Percentiles rank a stretch among this genome's conserved stretches.
Conservation (phyloP, 148 eudicot species). For the Fagopyrum esculentum region DNA sequence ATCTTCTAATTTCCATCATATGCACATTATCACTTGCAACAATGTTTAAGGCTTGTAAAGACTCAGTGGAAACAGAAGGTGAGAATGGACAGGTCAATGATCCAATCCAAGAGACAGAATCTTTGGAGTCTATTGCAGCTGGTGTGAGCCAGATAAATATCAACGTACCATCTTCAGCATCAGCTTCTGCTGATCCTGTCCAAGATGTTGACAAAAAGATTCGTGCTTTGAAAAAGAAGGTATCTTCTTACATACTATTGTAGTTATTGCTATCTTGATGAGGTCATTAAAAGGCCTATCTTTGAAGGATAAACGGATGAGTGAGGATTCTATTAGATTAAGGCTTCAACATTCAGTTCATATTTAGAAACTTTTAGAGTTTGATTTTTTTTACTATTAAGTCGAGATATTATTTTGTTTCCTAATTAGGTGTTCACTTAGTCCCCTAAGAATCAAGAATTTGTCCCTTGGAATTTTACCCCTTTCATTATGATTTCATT, state of each 20-base stretch:
- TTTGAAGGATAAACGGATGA: background rate
- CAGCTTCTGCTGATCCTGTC: conserved; percentile 28
- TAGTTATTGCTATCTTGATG: background rate
- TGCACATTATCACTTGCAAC: background rate
- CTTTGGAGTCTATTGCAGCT: conserved; percentile 44
- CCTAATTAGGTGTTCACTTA: background rate
- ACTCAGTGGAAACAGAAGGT: conserved; percentile 28
- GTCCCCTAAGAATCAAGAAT: background rate
- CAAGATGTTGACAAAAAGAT: conserved; percentile 79
- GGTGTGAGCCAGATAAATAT: conserved; percentile 53
- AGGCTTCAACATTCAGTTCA: background rate
- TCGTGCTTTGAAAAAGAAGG: conserved; percentile 93
- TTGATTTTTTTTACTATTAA: background rate
- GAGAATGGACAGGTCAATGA: conserved; percentile 35
- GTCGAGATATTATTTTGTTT: background rate
- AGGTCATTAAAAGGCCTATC: background rate
- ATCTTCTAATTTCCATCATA: background rate
- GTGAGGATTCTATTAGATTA: background rate
- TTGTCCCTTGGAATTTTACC: background rate
- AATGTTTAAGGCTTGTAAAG: conserved; percentile 29
- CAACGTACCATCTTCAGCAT: conserved; percentile 30
- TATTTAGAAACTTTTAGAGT: background rate
- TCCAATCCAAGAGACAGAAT: conserved; percentile 27
- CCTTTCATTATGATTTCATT: background rate
- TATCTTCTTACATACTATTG: conserved; percentile 15